These are phyloP conservation scores for Xylaria sp. DNA, from an alignment of 2,329 filamentous ascomycete species.

Conservation along the genomic window DNA sequence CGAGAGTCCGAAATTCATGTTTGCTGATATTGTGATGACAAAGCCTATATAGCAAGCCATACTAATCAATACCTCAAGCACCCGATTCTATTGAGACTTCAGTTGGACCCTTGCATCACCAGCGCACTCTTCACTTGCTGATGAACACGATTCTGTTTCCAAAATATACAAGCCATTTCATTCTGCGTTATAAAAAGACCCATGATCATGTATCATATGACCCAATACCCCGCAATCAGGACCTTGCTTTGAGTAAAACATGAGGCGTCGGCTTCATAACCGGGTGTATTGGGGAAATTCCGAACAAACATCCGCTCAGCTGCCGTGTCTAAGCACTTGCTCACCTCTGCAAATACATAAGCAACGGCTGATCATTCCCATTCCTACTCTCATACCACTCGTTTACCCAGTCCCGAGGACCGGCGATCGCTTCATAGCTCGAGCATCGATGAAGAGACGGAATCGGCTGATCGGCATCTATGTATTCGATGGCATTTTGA, in stretches of 20 bases:
- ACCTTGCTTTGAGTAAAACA: background rate
- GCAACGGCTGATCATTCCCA: background rate
- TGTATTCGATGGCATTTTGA: background rate
- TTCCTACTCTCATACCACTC: too few relatives aligned
- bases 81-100: background rate
- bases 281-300: conserved; percentile 24
- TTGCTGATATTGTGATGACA: background rate
- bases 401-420: background rate
- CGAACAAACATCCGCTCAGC: conserved; percentile 26
- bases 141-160: background rate
- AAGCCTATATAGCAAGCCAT: background rate
- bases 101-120: background rate
- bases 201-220: background rate
- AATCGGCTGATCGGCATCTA: background rate
- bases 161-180: background rate
- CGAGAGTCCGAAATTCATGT: background rate
- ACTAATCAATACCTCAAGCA: background rate
- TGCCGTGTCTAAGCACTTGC: background rate
- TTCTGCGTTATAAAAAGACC: too few relatives aligned
- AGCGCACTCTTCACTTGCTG: background rate
- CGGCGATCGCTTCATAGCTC: background rate
- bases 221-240: conserved; percentile 7
- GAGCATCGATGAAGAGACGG: background rate
- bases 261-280: background rate
- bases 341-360: background rate